Base-by-base conservation (phyloP, 2,329 filamentous ascomycete genomes). In the Achaetomium macrosporum region DNA sequence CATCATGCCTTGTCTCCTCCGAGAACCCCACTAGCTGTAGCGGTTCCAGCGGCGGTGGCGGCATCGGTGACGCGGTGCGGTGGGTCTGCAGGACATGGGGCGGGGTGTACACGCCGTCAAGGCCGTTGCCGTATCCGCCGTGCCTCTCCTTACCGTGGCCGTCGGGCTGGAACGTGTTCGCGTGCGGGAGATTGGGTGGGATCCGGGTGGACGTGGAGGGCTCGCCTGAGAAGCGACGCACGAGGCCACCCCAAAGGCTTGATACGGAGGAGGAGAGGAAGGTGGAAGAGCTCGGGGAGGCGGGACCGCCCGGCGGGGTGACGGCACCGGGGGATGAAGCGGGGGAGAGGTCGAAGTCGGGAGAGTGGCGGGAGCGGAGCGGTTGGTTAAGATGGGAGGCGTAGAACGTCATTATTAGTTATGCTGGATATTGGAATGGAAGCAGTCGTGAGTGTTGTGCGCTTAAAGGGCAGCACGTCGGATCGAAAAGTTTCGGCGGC, bases 1-100 rank as follows among this genome's bases (percentile, higher is more conserved):
- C 83, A 35, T 76, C 77, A 16, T 71, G 62, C 16, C 76, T 72
- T 3, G 85, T 90, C 62, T 76, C 77, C 1, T 75, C 71, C 54
- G 76, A 74, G 69, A 85, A 89, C 36, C 87, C 87, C 19, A 74
- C 71, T 35, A 97, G 77, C 5, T 78, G 75, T 19, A 97, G 72
- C 0, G 92, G 89, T 52, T 92, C 91, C 46, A 97, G 80, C 0
- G 91, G 91, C 11, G 92, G 92, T 1, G 90, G 90, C 61, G 90
- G 87, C 68, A 95, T 90, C 1, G 90, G 90, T 12, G 87, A 90
- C 7, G 81, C 78, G 49, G 79, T 83, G 59, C 88, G 82, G 52
- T 75, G 73, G 4, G 73, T 40, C 62, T 69, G 62, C 31, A 39
- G 51, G 9, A 73, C 43, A 63, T 70, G 62, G 53, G 78, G 74